A percentile compares a stretch with the other conserved stretches of the same genome.
Conservation (phyloP, 1,139 yeast genomes). For the Kazachstania sp. region DNA sequence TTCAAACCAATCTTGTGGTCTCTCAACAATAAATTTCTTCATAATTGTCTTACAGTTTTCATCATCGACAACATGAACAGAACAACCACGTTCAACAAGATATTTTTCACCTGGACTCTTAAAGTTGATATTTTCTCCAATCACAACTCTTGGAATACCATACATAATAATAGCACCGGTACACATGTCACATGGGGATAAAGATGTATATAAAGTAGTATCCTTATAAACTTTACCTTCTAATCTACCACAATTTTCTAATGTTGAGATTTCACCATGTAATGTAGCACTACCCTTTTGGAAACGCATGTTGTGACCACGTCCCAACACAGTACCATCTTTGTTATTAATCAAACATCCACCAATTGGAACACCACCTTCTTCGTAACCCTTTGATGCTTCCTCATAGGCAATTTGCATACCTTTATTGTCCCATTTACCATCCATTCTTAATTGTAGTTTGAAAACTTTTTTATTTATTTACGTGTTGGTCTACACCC, state of each 20-base stretch:
- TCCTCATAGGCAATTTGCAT: slow-evolving; percentile 64
- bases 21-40: slow-evolving; percentile 66
- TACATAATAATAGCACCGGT: slow-evolving; percentile 86
- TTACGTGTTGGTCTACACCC: too few relatives aligned
- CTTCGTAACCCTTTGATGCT: slow-evolving; percentile 56
- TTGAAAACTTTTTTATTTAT: too few relatives aligned
- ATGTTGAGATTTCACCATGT: slow-evolving; percentile 85
- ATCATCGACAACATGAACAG: slow-evolving; percentile 59
- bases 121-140: slow-evolving; percentile 81
- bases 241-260: slow-evolving; percentile 85
- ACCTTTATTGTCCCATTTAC: slow-evolving; percentile 47
- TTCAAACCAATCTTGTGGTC: slow-evolving; percentile 80
- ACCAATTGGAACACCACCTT: slow-evolving; percentile 93
- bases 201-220: slow-evolving; percentile 79
- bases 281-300: slow-evolving; percentile 73
- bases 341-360: slow-evolving; percentile 60
- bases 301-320: slow-evolving; percentile 82
- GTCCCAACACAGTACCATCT: slow-evolving; percentile 73
- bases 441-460: slow-evolving; percentile 1
- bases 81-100: slow-evolving; percentile 58
- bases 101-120: slow-evolving; percentile 70
- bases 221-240: slow-evolving; percentile 57
- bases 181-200: slow-evolving; percentile 93
- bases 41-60: slow-evolving; percentile 64
- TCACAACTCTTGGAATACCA: slow-evolving; percentile 74